Conservation (phyloP, 1,139 yeast species). For the Barnettozyma hawaiiensis region DNA sequence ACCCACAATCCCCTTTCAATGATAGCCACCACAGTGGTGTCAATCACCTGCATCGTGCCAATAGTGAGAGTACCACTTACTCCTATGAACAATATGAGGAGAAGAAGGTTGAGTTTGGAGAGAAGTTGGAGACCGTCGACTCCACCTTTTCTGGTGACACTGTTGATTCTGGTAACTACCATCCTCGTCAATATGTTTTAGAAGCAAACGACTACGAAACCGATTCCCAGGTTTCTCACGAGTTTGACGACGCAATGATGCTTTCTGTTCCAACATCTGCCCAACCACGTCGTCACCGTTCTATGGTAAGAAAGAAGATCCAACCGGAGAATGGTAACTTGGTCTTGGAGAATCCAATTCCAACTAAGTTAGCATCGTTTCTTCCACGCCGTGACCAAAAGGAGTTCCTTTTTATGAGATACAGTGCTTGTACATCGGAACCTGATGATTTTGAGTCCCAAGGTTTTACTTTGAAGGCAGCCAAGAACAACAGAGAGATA, state of each 20-base stretch:
- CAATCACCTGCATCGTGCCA: conserved; percentile 17
- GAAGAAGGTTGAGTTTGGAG: conserved; percentile 11
- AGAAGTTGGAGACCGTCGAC: conserved; percentile 27
- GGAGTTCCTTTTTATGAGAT: conserved; percentile 90
- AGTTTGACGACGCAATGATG: conserved; percentile 25
- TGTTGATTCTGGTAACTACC: conserved; percentile 23
- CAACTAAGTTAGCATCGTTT: conserved; percentile 74
- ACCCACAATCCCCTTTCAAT: conserved; percentile 3
- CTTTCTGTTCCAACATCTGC: conserved; percentile 40
- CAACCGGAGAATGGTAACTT: conserved; percentile 71
- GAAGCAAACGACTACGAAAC: conserved; percentile 26
- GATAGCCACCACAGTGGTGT: conserved; percentile 10
- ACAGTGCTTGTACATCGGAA: conserved; percentile 87
- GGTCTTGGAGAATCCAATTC: conserved; percentile 89
- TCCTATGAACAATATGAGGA: conserved; percentile 21
- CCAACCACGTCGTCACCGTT: conserved; percentile 55
- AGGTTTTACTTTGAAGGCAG: conserved; percentile 82
- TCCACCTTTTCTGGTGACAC: conserved; percentile 34
- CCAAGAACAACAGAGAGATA: conserved; percentile 79
- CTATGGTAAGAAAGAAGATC: conserved; percentile 55
- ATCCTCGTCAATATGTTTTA: conserved; percentile 11
- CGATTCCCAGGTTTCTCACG: conserved; percentile 23
- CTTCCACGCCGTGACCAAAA: conserved; percentile 81
- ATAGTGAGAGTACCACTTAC: conserved; percentile 22
- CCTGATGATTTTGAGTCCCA: conserved; percentile 76